phyloP scores from a whole-genome alignment of 2,329 filamentous ascomycete species.

The Penicillium sp. region DNA sequence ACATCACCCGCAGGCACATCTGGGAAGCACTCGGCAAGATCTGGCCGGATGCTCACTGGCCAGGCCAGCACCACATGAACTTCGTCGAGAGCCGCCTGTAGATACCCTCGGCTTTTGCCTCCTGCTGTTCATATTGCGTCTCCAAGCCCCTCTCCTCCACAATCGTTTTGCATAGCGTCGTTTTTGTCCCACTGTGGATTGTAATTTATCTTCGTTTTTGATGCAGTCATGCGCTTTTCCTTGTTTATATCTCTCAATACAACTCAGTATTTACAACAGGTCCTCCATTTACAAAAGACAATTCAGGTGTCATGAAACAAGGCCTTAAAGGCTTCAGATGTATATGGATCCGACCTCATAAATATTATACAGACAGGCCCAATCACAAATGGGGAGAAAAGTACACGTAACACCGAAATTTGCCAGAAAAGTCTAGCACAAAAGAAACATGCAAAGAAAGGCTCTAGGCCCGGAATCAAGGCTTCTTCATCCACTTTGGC shows the following conservation, averaged over 20 bases:
- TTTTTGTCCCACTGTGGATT: constrained; percentile 6
- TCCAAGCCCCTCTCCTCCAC: constrained; percentile 6
- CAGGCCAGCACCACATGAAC: constrained; percentile 66
- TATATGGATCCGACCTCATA: constrained; percentile 2
- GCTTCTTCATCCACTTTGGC: constrained; percentile 13
- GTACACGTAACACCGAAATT: constrained; percentile 19
- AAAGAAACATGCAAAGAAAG: constrained; percentile 13
- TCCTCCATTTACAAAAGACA: neutral
- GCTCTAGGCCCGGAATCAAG: constrained; percentile 5
- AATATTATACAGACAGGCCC: constrained; percentile 11
- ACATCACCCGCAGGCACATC: constrained; percentile 63
- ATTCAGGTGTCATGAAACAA: neutral
- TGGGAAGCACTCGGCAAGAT: constrained; percentile 90
- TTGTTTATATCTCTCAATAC: constrained; percentile 11
- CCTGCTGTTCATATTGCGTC: neutral
- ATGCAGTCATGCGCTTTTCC: constrained; percentile 7
- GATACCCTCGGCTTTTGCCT: constrained; percentile 19
- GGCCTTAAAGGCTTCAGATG: constrained; percentile 1
- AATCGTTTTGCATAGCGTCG: constrained; percentile 17
- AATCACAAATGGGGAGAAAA: constrained; percentile 10
- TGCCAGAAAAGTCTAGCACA: constrained; percentile 9
- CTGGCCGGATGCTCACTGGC: constrained; percentile 89
- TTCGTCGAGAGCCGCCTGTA: constrained; percentile 78
- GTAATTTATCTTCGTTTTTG: constrained; percentile 11
- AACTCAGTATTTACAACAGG: neutral